These are phyloP conservation scores for Globisporangium cylindrosporum DNA, from an alignment of 352 stramenopile species.

Conservation along the genomic window DNA sequence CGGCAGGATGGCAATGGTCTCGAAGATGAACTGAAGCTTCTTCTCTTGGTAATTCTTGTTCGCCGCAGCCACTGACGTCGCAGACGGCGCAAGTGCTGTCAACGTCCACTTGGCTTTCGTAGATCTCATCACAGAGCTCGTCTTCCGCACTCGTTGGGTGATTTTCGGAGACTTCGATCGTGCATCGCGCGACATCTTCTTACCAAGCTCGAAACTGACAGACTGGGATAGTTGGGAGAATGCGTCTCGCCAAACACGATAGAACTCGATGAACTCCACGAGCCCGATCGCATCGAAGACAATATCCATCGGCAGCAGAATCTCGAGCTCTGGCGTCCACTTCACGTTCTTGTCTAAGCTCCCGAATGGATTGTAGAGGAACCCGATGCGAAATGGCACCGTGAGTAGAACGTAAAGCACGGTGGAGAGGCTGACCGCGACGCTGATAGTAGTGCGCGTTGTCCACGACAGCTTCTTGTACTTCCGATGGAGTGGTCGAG, in stretches of 20 bases:
- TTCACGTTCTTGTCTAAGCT: background rate
- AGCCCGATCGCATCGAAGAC: constrained; percentile 43
- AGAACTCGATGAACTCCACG: constrained; percentile 44
- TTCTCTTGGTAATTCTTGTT: constrained; percentile 23
- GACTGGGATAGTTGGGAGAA: constrained; percentile 37
- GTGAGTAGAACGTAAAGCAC: constrained; percentile 55
- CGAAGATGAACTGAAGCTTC: constrained; percentile 43
- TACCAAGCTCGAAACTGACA: constrained; percentile 42
- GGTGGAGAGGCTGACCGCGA: constrained; percentile 22
- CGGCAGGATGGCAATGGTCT: constrained; percentile 48
- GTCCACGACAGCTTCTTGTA: constrained; percentile 44
- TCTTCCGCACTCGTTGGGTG: constrained; percentile 26
- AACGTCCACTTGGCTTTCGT: constrained; percentile 52
- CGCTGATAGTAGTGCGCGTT: constrained; percentile 34
- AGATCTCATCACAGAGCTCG: constrained; percentile 15
- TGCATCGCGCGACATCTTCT: constrained; percentile 43
- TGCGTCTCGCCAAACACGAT: constrained; percentile 29
- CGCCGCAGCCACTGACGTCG: constrained; percentile 16
- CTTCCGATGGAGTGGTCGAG: constrained; percentile 25
- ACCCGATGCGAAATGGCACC: constrained; percentile 62
- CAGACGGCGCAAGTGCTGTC: constrained; percentile 27
- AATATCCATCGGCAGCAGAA: constrained; percentile 36
- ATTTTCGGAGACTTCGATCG: constrained; percentile 30
- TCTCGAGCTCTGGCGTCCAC: constrained; percentile 45
- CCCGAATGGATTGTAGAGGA: constrained; percentile 59